Percentiles rank a stretch among this genome's conserved stretches.
Evolutionary conservation across 768 basidiomycete genomes (phyloP).

Genomic region (Auriculariales sp.): DNA sequence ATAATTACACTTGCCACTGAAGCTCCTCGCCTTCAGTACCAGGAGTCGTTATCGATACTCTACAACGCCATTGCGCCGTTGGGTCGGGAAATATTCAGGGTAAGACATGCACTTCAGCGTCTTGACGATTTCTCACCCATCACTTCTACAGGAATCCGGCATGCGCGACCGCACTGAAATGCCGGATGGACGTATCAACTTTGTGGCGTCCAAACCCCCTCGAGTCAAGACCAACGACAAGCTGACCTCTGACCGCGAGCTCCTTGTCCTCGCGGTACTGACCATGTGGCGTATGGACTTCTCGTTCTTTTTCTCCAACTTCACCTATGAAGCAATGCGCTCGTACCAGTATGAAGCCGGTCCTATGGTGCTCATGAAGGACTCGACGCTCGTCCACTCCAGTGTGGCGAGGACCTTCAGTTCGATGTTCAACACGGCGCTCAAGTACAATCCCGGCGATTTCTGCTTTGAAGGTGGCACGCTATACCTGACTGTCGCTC

Average conservation of each 20-base stretch:
- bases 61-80: background rate
- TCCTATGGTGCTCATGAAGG: background rate
- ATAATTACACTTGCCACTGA: conserved; percentile 55
- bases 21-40: conserved; percentile 20
- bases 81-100: background rate
- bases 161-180: too few species aligned
- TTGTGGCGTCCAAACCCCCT: too few species aligned
- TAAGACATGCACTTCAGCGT: background rate
- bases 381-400: background rate
- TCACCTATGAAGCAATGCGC: conserved; percentile 16
- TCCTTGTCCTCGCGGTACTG: conserved; percentile 52
- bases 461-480: background rate
- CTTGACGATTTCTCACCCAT: too few species aligned
- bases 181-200: too few species aligned
- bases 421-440: background rate
- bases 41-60: background rate
- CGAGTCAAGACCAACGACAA: too few species aligned
- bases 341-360: background rate
- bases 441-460: background rate
- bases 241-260: conserved; percentile 26
- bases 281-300: conserved; percentile 52
- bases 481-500: background rate
- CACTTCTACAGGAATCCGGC: too few species aligned
- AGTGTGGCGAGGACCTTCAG: background rate
- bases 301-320: conserved; percentile 36